Evolutionary conservation across 305 asterid species (phyloP), one percentile per base, ranked within the genome.

Genomic region (Coffea humblotiana): DNA sequence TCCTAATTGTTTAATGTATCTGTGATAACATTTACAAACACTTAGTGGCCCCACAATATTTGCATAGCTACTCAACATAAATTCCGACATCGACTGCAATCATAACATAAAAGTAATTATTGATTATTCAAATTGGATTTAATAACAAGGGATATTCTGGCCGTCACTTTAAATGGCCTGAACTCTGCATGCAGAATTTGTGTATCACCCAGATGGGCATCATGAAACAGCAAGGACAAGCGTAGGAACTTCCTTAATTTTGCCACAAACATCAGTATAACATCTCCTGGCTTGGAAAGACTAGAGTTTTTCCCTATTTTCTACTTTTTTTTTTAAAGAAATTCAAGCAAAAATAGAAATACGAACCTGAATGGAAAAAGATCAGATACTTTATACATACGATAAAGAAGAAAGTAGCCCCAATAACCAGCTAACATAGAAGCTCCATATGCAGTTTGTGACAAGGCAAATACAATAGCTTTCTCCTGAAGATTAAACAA

Each of bases 401-500:
- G 85, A 81, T 78, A 86, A 47, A 91, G 81, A 87, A 93, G 87
- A 84, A 96, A 94, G 89, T 91, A 94, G 71, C 90, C 91, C 98
- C 99, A 96, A 82, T 96, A 96, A 81, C 99, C 97, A 75, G 89
- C 78, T 85, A 96, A 91, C 61, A 93, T 84, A 45, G 88, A 87
- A 78, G 88, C 93, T 66, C 95, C 99, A 84, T 90, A 96, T 80
- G 98, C 93, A 72, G 88, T 91, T 88, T 96, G 99, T 27, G 99
- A 92, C 84, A 94, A 83, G 80, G 92, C 88, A 89, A 96, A 96
- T 74, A 89, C 85, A 83, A 90, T 88, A 82, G 93, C 86, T 88
- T 88, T 96, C 90, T 92, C 99, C 99, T 94, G 93, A 86, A 88
- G 83, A 80, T 77, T 85, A 81, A 76, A 54, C 60, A 75, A 76